A percentile compares a stretch with the other conserved stretches of the same genome.
Evolutionary conservation across 1,139 yeast species (phyloP).

Genomic region (Ogataea hybrid): DNA sequence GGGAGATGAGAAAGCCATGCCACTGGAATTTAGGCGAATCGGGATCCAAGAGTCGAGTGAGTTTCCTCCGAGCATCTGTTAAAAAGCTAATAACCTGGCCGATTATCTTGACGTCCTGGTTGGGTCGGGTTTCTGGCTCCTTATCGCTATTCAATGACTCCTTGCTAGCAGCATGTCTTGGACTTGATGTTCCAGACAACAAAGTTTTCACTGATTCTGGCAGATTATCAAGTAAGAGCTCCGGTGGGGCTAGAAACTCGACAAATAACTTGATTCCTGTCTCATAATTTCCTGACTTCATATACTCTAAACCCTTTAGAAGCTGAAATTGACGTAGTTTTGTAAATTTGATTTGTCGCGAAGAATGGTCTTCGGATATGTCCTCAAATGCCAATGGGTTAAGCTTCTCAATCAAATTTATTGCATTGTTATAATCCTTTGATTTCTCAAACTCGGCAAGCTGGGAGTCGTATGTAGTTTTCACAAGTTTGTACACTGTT

Average conservation of each 20-base stretch:
- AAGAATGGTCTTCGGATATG: slow-evolving; percentile 15
- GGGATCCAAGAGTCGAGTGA: slow-evolving; percentile 39
- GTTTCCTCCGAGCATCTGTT: slow-evolving; percentile 53
- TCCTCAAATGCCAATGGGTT: slow-evolving; percentile 25
- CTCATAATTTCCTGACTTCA: slow-evolving; percentile 33
- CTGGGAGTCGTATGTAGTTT: slow-evolving; percentile 40
- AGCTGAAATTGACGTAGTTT: slow-evolving; percentile 46
- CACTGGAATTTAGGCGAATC: slow-evolving; percentile 38
- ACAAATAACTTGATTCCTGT: slow-evolving; percentile 47
- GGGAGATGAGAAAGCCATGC: slow-evolving; percentile 44
- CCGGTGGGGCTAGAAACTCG: slow-evolving; percentile 58
- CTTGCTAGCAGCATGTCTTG: slow-evolving; percentile 7
- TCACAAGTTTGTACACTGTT: slow-evolving; percentile 36
- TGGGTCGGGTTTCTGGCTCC: slow-evolving; percentile 1
- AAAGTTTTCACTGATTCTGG: slow-evolving; percentile 33
- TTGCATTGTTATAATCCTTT: slow-evolving; percentile 42
- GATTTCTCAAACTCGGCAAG: slow-evolving; percentile 37
- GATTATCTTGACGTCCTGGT: slow-evolving; percentile 15
- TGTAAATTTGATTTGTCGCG: slow-evolving; percentile 30
- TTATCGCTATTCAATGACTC: slow-evolving; percentile 9
- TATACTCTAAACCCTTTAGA: slow-evolving; percentile 37
- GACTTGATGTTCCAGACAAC: slow-evolving; percentile 9
- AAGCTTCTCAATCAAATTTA: slow-evolving; percentile 38
- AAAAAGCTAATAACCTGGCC: slow-evolving; percentile 33
- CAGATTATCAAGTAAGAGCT: slow-evolving; percentile 43